Base-by-base conservation (phyloP, 164 flowering plant species). In the Nymphaea thermarum region DNA sequence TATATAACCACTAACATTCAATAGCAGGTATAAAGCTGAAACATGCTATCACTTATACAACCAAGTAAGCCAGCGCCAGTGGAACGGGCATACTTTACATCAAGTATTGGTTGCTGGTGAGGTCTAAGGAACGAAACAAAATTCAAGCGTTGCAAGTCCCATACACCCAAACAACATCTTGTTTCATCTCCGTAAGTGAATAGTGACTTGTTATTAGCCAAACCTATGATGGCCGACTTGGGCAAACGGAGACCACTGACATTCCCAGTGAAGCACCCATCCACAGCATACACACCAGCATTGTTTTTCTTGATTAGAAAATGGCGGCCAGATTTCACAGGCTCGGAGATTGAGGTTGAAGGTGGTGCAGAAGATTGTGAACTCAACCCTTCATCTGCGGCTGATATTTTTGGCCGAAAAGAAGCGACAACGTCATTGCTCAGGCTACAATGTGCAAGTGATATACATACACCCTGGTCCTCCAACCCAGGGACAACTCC, bases 381-480 rank as follows among this genome's bases (percentile, higher is more conserved):
- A 65, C 43, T 44, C 12, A 67, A 42, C 15, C 62, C 14, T 42
- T 77, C 87, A 75, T 66, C 61, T 5, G 70, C 55, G 70, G 69
- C 71, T 67, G 81, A 84, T 44, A 87, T 78, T 78, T 74, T 86
- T 45, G 97, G 97, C 67, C 98, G 95, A 70, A 74, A 94, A 42
- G 97, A 74, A 70, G 92, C 91, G 71, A 91, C 88, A 64, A 90
- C 79, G 63, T 87, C 82, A 71, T 83, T 81, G 67, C 77, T 80
- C 44, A 66, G 45, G 16, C 80, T 74, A 68, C 82, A 83, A 78
- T 78, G 80, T 69, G 98, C 93, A 67, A 87, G 85, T 47, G 97
- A 89, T 73, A 88, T 88, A 73, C 98, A 94, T n/a, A 91, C 90
- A 62, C 95, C 97, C 77, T 83, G 86, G 73, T 86, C 81, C 60